Conservation (phyloP, 2,329 filamentous ascomycete genomes). For the Cytospora piceicola region DNA sequence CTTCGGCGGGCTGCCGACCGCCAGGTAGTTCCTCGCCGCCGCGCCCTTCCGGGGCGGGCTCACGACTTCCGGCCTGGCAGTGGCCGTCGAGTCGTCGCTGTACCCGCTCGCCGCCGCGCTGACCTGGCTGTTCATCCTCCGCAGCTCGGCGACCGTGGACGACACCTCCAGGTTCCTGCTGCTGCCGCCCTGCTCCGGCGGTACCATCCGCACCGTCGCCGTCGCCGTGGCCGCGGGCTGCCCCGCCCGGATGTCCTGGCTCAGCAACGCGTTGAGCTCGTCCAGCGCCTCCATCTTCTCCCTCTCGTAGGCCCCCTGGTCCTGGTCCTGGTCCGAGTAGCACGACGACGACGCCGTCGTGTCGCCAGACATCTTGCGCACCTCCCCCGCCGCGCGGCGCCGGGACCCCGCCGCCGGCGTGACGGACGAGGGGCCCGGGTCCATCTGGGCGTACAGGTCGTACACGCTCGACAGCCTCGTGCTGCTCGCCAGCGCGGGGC, state of each 20-base stretch:
- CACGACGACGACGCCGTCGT: constrained; percentile 20
- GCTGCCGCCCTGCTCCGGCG: constrained; percentile 10
- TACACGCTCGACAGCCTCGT: constrained; percentile 39
- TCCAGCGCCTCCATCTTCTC: constrained; percentile 19
- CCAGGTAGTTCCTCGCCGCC: constrained; percentile 52
- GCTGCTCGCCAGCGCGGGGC: constrained; percentile 33
- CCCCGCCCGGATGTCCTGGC: not conserved
- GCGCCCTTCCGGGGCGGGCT: constrained; percentile 34
- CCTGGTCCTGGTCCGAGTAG: constrained; percentile 10
- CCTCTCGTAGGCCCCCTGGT: constrained; percentile 12
- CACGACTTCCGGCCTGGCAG: constrained; percentile 45
- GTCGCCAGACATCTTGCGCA: constrained; percentile 28
- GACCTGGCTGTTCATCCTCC: constrained; percentile 61
- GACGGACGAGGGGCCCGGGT: not conserved
- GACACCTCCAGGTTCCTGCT: constrained; percentile 37
- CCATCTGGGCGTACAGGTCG: constrained; percentile 36
- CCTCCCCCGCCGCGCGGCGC: constrained; percentile 24
- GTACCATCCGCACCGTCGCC: constrained; percentile 20
- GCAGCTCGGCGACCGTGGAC: constrained; percentile 55
- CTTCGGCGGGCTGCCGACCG: constrained; percentile 41
- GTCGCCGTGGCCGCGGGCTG: not conserved
- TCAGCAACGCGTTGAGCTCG: constrained; percentile 22
- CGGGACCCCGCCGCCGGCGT: not conserved
- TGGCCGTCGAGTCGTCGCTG: constrained; percentile 40
- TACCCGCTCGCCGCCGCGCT: constrained; percentile 46